phyloP scores from a whole-genome alignment of 345 rosid genomes.

The Eucalyptus brandiana region DNA sequence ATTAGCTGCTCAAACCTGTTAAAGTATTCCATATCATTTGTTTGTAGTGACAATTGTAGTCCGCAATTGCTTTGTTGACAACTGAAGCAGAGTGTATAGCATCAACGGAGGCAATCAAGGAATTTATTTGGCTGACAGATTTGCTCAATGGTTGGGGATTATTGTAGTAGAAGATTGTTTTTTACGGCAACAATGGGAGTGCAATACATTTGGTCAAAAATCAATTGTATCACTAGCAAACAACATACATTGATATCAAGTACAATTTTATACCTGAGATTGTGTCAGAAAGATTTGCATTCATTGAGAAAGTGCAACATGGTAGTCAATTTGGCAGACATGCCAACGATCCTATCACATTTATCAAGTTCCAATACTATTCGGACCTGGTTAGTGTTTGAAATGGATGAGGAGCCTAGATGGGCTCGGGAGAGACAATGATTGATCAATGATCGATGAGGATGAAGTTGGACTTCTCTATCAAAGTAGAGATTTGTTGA shows the following conservation, averaged over 20 bases:
- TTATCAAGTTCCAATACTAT: background rate
- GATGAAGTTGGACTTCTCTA: background rate
- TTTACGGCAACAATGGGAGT: background rate
- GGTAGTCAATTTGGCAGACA: background rate
- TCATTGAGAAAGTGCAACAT: background rate
- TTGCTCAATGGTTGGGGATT: background rate
- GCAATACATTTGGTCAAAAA: background rate
- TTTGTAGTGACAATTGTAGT: background rate
- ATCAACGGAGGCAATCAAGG: background rate
- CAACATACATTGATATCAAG: background rate
- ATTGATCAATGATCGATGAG: background rate
- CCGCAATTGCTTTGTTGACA: background rate
- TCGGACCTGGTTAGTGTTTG: background rate
- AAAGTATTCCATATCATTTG: background rate
- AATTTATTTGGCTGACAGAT: background rate
- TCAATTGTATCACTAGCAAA: background rate
- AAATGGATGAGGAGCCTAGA: background rate
- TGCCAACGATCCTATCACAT: background rate
- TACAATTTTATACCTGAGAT: background rate
- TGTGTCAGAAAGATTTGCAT: background rate
- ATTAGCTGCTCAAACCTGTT: background rate
- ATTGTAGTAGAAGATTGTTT: background rate
- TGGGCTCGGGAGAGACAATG: background rate
- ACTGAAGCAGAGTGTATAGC: background rate
- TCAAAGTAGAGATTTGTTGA: background rate